phyloP scores from a whole-genome alignment of 2,329 filamentous ascomycete genomes.

The Fusarium redolens region DNA sequence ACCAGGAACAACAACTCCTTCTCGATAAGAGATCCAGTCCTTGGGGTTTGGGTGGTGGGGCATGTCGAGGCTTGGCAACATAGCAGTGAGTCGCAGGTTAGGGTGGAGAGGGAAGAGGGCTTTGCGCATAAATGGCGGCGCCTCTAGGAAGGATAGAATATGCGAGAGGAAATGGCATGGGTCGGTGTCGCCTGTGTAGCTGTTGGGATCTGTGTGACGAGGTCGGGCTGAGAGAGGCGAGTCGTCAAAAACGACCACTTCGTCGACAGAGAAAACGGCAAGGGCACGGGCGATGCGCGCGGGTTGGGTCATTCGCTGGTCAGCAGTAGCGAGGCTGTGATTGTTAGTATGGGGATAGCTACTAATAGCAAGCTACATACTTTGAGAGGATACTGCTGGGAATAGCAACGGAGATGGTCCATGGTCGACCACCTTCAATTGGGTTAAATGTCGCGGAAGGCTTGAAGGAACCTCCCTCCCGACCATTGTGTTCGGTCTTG shows the following conservation, averaged over 20 bases:
- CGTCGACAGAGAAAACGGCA: constrained; percentile 86
- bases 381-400: constrained; percentile 82
- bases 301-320: constrained; percentile 78
- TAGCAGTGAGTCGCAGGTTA: constrained; percentile 78
- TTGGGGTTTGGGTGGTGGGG: constrained; percentile 82
- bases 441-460: constrained; percentile 77
- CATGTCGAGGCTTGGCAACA: constrained; percentile 83
- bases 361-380: constrained; percentile 56
- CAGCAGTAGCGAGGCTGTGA: constrained; percentile 74
- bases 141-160: constrained; percentile 83
- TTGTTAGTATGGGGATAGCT: not conserved
- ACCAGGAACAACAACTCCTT: constrained; percentile 74
- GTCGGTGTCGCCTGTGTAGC: constrained; percentile 77
- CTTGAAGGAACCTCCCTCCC: constrained; percentile 64
- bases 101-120: constrained; percentile 81
- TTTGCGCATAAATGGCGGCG: constrained; percentile 83
- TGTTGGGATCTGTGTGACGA: constrained; percentile 59
- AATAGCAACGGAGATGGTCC: constrained; percentile 82
- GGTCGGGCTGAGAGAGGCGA: constrained; percentile 60
- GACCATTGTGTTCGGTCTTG: constrained; percentile 58
- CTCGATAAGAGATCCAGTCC: constrained; percentile 83
- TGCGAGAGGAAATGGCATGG: constrained; percentile 85
- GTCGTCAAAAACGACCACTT: constrained; percentile 86
- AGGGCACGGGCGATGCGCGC: constrained; percentile 84
- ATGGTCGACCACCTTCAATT: constrained; percentile 68